Base-by-base conservation (phyloP, 805 yeast genomes). In the Kazachstania kunashirensis region DNA sequence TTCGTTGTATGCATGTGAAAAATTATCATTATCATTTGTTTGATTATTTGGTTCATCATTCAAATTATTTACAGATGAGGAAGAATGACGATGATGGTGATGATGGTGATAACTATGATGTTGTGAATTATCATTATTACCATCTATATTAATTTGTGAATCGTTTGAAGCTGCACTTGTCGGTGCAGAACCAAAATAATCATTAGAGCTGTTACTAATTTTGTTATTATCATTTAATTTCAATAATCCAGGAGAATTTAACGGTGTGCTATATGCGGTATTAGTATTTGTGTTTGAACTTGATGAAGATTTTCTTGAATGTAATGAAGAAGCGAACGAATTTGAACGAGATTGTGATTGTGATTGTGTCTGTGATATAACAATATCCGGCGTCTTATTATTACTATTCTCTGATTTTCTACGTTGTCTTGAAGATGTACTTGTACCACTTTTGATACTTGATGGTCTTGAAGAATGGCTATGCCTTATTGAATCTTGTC, bases 181-280 rank as follows among this genome's bases (percentile, higher is more conserved):
- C 19, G 17, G n/a, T 4, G 12, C 12, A 11, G 8, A 26, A 19
- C 37, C 46, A 31, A 55, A 52, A 40, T 52, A 53, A 31, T 50
- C 55, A 24, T 41, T 43, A 9, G 32, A 25, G 23, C 36, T 28
- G 29, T 33, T 33, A 6, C 27, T 23, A 6, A 11, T 13, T 12
- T 31, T 31, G 15, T 24, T 24, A 14, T 29, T 24, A 15, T 35
- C 31, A 12, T 44, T 40, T 13, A 37, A 36, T 17, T 44, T 37
- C 14, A 40, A 24, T 24, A 49, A 36, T 1, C 57, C 61, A 7
- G 54, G 61, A 19, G 56, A 61, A 41, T 52, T 54, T 38, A 52
- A 40, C 17, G 57, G 66, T 18, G 58, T 59, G 36, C 52, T 50
- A 31, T 50, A 56, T 13, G 57, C 52, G 13, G 59, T 49, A 26